A percentile compares a stretch with the other conserved stretches of the same genome.
Evolutionary conservation across 2,329 filamentous ascomycete genomes (phyloP).

Genomic region (Alternaria triticina): DNA sequence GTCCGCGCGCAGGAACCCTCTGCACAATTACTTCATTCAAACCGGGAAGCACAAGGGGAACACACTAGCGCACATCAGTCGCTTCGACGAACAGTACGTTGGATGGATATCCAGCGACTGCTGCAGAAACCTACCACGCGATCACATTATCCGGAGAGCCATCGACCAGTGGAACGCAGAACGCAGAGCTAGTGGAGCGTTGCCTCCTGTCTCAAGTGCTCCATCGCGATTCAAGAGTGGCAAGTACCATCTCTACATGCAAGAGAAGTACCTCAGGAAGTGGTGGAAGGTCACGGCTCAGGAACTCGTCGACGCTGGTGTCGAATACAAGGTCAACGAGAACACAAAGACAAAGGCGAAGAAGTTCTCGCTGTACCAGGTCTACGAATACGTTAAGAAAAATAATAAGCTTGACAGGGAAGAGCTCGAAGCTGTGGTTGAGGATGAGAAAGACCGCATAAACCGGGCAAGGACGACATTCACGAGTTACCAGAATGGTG

Average conservation of each 20-base stretch:
- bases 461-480: not conserved
- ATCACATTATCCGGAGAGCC: not conserved
- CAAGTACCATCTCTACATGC: not conserved
- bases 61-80: not conserved
- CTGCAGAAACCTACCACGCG: not conserved
- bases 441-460: not conserved
- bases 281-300: not conserved
- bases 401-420: not conserved
- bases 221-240: not conserved
- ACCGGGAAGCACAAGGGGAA: not conserved
- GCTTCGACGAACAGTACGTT: not conserved
- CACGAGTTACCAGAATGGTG: not conserved
- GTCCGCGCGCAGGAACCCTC: not conserved
- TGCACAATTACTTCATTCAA: not conserved
- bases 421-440: not conserved
- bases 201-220: not conserved
- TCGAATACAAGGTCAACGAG: not conserved
- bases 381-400: not conserved
- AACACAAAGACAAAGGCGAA: not conserved
- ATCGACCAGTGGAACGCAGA: not conserved
- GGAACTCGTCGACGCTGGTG: not conserved
- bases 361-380: not conserved
- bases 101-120: not conserved
- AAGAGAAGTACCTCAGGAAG: not conserved
- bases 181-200: not conserved